Conservation (phyloP, 495 filamentous ascomycete genomes). For the Talaromyces ruber region DNA sequence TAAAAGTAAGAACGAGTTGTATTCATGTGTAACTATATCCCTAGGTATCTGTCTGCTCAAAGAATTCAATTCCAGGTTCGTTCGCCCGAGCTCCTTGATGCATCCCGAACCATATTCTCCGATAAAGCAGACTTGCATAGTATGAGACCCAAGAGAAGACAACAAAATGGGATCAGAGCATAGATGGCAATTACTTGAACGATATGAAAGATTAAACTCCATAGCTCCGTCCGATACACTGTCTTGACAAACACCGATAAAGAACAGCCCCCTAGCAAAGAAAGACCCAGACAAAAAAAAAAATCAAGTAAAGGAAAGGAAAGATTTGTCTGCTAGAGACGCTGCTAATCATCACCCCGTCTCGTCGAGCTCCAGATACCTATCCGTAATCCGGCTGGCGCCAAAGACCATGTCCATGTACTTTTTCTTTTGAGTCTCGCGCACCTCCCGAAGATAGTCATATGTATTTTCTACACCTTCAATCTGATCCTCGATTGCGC, state of each 20-base stretch:
- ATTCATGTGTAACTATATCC: not conserved
- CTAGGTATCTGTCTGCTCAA: not conserved
- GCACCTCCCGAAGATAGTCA: constrained; percentile 59
- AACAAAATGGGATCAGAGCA: not conserved
- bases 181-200: not conserved
- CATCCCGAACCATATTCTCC: not conserved
- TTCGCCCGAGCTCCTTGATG: not conserved
- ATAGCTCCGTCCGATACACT: not conserved
- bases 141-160: not conserved
- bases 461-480: constrained; percentile 70
- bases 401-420: constrained; percentile 75
- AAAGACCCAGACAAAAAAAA: constrained; percentile 1
- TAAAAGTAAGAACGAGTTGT: not conserved
- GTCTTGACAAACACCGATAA: not conserved
- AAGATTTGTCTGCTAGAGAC: not conserved
- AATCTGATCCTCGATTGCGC: constrained; percentile 73
- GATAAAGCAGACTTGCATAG: not conserved
- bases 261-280: not conserved
- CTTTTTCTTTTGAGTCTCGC: constrained; percentile 73
- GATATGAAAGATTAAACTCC: not conserved
- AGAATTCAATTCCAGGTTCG: not conserved
- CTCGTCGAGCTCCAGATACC: constrained; percentile 5
- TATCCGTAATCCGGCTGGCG: constrained; percentile 21
- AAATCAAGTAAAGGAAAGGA: not conserved
- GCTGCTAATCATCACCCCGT: not conserved